Base-by-base conservation (phyloP, 805 yeast species). In the Starmera caribaea region DNA sequence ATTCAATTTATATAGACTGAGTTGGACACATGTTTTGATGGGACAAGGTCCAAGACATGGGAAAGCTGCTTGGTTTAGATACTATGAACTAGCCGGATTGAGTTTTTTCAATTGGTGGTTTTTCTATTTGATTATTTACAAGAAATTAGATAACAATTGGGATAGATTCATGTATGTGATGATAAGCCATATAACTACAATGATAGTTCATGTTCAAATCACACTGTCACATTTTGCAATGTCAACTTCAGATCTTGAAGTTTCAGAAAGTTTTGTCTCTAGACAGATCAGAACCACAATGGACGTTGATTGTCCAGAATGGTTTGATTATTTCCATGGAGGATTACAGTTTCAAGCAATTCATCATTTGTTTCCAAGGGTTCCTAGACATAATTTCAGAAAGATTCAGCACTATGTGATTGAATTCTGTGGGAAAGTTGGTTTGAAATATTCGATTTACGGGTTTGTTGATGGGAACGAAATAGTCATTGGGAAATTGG, bases 171-270 rank as follows among this genome's bases (percentile, higher is more conserved):
- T 62, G 43, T 88, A 69, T 56, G 63, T 88, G 13, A 51, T 86
- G 68, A 75, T 84, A 6, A 79, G 89, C 33, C 95, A 87, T 51
- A 54, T 85, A 8, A 72, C 84, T 11, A 83, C 96, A 3, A 85
- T 86, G 94, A 71, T 89, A 31, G 90, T 87, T n/a, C 96, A 87
- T 58, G 95, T 87, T 28, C 96, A 88, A 57, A 87, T 87, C 60
- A 85, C 95, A 0, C 68, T 87, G 34, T 79, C 89, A 12, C 96
- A 87, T 58, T 87, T 87, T 65, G 95, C 95, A 30, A 88, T 87
- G 95, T 83, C 95, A 1, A 88, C 96, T 0, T 71, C 92, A 5
- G 95, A 87, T 53, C 63, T 87, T 14, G 96, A 96, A 1, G 72
- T 76, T 8, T 71, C 80, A 34, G 96, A 87, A 57, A 71, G 87